phyloP scores from a whole-genome alignment of 345 rosid species.

The Carallia brachiata region DNA sequence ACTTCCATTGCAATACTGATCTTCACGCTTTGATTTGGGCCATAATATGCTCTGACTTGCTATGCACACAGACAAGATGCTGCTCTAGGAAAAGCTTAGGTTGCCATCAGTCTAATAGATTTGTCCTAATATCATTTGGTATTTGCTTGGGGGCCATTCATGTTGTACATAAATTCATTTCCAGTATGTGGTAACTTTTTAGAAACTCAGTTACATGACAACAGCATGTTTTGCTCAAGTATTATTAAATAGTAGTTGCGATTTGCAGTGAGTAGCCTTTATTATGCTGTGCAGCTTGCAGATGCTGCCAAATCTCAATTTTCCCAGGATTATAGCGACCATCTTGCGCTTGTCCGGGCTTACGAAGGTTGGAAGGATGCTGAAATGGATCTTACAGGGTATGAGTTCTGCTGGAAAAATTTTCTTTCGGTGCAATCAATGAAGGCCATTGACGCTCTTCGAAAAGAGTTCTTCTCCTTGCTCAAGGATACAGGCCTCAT shows the following conservation, averaged over 20 bases:
- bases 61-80: too few relatives aligned
- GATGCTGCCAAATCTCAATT: slow-evolving; percentile 83
- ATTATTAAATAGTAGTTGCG: not conserved
- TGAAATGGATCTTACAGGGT: slow-evolving; percentile 61
- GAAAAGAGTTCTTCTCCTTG: slow-evolving; percentile 75
- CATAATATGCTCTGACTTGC: too few relatives aligned
- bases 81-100: too few relatives aligned
- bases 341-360: slow-evolving; percentile 85
- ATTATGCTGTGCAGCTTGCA: slow-evolving; percentile 58
- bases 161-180: too few relatives aligned
- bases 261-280: slow-evolving; percentile 1
- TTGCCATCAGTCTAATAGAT: too few relatives aligned
- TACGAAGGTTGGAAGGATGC: slow-evolving; percentile 86
- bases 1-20: too few relatives aligned
- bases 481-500: slow-evolving; percentile 70
- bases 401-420: slow-evolving; percentile 91
- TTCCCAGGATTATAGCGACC: slow-evolving; percentile 80
- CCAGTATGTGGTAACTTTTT: too few relatives aligned
- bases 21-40: too few relatives aligned
- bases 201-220: too few relatives aligned
- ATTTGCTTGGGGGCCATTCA: too few relatives aligned
- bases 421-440: slow-evolving; percentile 79
- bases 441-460: slow-evolving; percentile 89
- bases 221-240: too few relatives aligned
- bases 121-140: too few relatives aligned